Base-by-base conservation (phyloP, 1,284 basidiomycete species). In the Takashimella koratensis region DNA sequence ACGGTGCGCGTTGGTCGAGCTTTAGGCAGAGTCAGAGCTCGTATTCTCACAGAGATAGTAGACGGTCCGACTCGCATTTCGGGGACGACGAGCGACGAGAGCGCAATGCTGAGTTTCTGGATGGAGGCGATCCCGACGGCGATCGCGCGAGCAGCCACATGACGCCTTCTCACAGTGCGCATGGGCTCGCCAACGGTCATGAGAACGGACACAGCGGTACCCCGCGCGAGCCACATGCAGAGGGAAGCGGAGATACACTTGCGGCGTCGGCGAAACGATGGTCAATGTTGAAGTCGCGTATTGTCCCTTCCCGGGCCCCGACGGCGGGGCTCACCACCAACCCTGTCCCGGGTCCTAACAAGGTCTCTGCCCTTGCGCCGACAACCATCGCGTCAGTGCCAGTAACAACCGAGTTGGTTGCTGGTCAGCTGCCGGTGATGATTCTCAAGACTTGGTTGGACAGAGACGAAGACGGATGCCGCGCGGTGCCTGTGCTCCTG, bases 361-460 rank as follows among this genome's bases (percentile, higher is more conserved):
- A 63, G 46, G 65, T 67, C 11, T 59, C 62, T 3, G 68, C 68
- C 10, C 39, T 68, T 10, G 57, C 66, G 11, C 59, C 62, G 11
- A 70, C 68, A 1, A 59, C 62, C 3, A 66, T 65, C 44, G 71
- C 68, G n/a, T 60, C 69, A 19, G 84, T 92, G 23, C 88, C 88
- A 57, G 86, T 93, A 50, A 90, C 84, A 2, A 89, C 90, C 61
- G 90, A 93, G 68, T 83, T 94, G 43, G 84, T 91, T 12, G 82
- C 85, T 0, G 87, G 89, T 3, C 87, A 88, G 20, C 81, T 95
- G 11, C 87, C 88, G 0, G 84, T 86, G 5, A 80, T 93, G 58
- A 87, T 95, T 79, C 77, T 95, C 47, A 86, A 88, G 47, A 84
- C 97, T 62, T 91, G 88, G 84, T 83, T 98, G 52, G 93, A 97